Conservation (phyloP, 2,329 filamentous ascomycete species). For the Venturiaceae sp. region DNA sequence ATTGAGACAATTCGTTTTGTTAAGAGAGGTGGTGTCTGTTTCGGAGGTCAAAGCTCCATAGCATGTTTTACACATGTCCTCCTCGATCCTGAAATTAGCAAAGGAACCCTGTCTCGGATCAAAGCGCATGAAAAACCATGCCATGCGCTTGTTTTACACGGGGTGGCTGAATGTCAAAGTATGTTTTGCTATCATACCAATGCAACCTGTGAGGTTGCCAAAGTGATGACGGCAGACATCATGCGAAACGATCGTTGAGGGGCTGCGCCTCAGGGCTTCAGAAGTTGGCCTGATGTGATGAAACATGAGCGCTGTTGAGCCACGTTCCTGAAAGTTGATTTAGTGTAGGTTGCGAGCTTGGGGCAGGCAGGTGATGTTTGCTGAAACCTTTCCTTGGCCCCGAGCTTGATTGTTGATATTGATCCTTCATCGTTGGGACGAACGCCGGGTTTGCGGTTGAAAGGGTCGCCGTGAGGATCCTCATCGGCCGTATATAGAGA, state of each 20-base stretch:
- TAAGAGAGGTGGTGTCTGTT: not conserved
- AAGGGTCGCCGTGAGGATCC: not conserved
- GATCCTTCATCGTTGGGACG: not conserved
- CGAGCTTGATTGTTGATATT: not conserved
- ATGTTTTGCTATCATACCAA: too few relatives aligned
- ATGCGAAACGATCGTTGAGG: not conserved
- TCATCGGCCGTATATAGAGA: not conserved
- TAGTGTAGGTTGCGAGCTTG: not conserved
- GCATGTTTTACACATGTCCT: not conserved
- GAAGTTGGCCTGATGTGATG: not conserved
- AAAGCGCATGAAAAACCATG: not conserved
- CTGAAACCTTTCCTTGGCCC: not conserved
- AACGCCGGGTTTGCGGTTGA: not conserved
- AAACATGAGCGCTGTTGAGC: not conserved
- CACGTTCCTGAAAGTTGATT: not conserved
- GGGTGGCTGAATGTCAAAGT: not conserved
- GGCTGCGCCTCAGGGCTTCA: not conserved
- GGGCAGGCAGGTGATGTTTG: not conserved
- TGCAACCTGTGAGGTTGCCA: not conserved
- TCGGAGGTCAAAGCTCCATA: not conserved
- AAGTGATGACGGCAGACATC: not conserved
- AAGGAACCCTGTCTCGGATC: not conserved
- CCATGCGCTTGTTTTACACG: not conserved
- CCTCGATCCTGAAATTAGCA: not conserved
- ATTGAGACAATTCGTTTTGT: not conserved